Evolutionary conservation across 495 filamentous ascomycete genomes (phyloP).

Genomic region (Xylaria intraflava): DNA sequence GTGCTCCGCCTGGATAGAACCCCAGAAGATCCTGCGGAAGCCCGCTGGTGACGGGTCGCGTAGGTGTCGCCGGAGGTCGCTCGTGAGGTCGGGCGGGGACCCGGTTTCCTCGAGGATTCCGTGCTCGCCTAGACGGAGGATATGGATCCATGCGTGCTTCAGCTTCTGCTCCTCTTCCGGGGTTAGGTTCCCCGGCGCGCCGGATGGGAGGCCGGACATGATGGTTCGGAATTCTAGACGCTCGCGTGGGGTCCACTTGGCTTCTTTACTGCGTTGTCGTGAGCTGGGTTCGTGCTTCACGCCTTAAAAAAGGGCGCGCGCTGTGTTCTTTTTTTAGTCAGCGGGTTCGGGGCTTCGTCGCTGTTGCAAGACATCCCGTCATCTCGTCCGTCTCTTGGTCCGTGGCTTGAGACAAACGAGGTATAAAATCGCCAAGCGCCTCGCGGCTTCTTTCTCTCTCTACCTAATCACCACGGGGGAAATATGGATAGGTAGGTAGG

Average conservation of each 20-base stretch:
- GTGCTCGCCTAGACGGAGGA: constrained; percentile 18
- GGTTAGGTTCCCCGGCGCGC: constrained; percentile 12
- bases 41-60: background rate
- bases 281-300: too few species aligned
- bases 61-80: background rate
- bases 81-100: background rate
- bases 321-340: too few species aligned
- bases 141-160: constrained; percentile 18
- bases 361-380: too few species aligned
- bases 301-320: too few species aligned
- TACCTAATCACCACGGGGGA: too few species aligned
- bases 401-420: too few species aligned
- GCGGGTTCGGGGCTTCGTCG: too few species aligned
- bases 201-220: constrained; percentile 5
- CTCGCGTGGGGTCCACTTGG: background rate
- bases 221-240: background rate
- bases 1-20: constrained; percentile 2
- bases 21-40: constrained; percentile 9
- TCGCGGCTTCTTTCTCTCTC: too few species aligned
- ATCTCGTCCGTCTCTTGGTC: too few species aligned
- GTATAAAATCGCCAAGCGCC: too few species aligned
- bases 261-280: background rate
- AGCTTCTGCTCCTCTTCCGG: constrained; percentile 14
- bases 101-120: background rate
- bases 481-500: too few species aligned